Base-by-base conservation (phyloP, 169 alveolate species). In the Eimeria sp. region DNA sequence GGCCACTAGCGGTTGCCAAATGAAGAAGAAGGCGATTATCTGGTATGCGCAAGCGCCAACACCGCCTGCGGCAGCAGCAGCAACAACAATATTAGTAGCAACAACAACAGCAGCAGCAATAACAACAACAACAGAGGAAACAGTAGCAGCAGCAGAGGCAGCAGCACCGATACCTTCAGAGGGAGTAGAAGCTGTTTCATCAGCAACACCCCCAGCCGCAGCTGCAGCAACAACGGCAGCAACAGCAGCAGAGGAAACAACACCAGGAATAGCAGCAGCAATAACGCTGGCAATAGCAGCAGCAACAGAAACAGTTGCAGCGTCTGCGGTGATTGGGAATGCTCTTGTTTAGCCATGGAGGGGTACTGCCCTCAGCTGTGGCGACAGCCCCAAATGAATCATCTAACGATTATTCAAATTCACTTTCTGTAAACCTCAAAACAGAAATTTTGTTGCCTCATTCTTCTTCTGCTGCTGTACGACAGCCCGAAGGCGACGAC, bases 331-430 rank as follows among this genome's bases (percentile, higher is more conserved):
- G 54, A 49, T 30, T 37, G 80, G 93, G 93, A 54, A 85, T 85
- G 93, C 80, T 85, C 80, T 49, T 62, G 62, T 64, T 33, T 60
- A 72, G 82, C 93, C 80, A 85, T 85, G 93, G 93, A 85, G 93
- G 93, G 93, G 93, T 85, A 18, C 33, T 85, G 82, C 82, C 93
- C 93, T 85, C 82, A 37, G 93, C 82, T 85, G 82, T 83, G 60
- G 93, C 60, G 80, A 30, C 37, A 43, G 46, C 93, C 62, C 66
- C 93, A 1, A 13, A 37, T 54, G 43, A 71, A 11, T 33, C 56
- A 16, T 30, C 93, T 1, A 52, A 37, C 11, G 82, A 62, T 11
- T 54, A 2, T 40, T 25, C 78, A 56, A 37, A 23, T 40, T 20
- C 62, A 8, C 8, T 27, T 30, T 10, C 58, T 27, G 43, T 62